Evolutionary conservation across 768 basidiomycete genomes (phyloP), one percentile per base, ranked within the genome.

Genomic region (Antrodiella citrinella): DNA sequence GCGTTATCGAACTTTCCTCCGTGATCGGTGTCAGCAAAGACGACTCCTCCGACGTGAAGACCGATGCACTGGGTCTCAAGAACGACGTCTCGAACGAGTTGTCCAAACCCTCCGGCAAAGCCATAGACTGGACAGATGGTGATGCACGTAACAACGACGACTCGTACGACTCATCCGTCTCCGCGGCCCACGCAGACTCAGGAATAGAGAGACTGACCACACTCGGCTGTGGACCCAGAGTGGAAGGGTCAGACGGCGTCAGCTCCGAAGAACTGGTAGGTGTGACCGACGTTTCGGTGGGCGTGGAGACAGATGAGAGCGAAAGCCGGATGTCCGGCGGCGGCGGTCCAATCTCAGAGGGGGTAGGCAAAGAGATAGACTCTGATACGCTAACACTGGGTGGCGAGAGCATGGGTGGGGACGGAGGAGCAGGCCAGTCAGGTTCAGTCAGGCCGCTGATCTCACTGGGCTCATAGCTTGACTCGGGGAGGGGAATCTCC

Each of bases 61-160:
- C 51, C 5, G 64, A 60, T 15, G 60, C 76, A 52, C 76, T 85
- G 0, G 87, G 84, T 23, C 83, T 70, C 59, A 89, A 68, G 62
- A 84, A 72, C 0, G 87, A 88, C 0, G 86, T 86, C 51, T 90
- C 88, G 51, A 81, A 83, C 0, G 86, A 88, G 0, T 59, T 67
- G 54, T 90, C 88, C 7, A 58, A 62, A 3, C 72, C 76, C 41
- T 91, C 86, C 1, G 75, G 78, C 41, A 88, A 62, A 0, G 69
- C 67, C 4, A 67, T 54, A 4, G 73, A 72, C 43, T 67, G 72
- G 3, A 78, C 69, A 19, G 84, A 82, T 15, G 84, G 85, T 2
- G 89, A 88, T 0, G 87, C 81, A 4, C 69, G 71, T 20, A 91
- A 69, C n/a, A 85, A 67, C 1, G 86, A 85, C 0, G 89, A 89